These are phyloP conservation scores for Vaccinium macrocarpon DNA, from an alignment of 148 eudicot genomes.

Conservation along the genomic window DNA sequence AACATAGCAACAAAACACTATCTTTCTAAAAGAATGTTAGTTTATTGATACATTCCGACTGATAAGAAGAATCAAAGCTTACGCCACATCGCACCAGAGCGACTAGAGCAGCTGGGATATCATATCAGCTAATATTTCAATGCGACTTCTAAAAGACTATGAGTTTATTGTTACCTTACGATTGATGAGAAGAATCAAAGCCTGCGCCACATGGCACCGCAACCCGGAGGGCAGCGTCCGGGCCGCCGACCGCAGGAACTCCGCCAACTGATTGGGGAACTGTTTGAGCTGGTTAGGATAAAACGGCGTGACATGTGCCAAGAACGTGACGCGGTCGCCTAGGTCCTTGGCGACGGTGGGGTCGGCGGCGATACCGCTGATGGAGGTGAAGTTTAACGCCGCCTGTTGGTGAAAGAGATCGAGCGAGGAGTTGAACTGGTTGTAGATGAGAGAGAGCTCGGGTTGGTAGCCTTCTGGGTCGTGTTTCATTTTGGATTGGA, in stretches of 20 bases:
- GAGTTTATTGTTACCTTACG: slow-evolving; percentile 47
- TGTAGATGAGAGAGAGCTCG: slow-evolving; percentile 55
- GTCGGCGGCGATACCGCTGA: slow-evolving; percentile 59
- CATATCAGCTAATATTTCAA: too few relatives aligned
- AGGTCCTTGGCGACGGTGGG: slow-evolving; percentile 64
- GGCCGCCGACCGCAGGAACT: slow-evolving; percentile 44
- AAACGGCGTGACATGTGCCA: slow-evolving; percentile 74
- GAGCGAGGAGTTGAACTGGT: slow-evolving; percentile 72
- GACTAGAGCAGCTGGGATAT: too few relatives aligned
- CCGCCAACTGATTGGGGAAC: slow-evolving; percentile 57
- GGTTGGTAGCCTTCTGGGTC: slow-evolving; percentile 76
- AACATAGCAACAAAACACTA: not conserved
- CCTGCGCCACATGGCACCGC: slow-evolving; percentile 60
- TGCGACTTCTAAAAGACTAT: too few relatives aligned
- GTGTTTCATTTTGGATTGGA: slow-evolving; percentile 89
- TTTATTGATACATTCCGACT: slow-evolving; percentile 59
- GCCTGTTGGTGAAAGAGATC: slow-evolving; percentile 77
- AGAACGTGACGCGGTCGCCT: slow-evolving; percentile 69
- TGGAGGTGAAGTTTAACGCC: slow-evolving; percentile 69
- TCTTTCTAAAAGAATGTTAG: not conserved
- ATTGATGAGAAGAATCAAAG: slow-evolving; percentile 68
- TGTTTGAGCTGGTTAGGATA: slow-evolving; percentile 46
- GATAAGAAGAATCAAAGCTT: slow-evolving; percentile 66
- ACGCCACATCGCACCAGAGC: slow-evolving; percentile 25
- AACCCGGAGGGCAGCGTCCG: slow-evolving; percentile 56